Evolutionary conservation across 2,329 filamentous ascomycete genomes (phyloP).

Genomic region (Zymoseptoria pseudotritici): DNA sequence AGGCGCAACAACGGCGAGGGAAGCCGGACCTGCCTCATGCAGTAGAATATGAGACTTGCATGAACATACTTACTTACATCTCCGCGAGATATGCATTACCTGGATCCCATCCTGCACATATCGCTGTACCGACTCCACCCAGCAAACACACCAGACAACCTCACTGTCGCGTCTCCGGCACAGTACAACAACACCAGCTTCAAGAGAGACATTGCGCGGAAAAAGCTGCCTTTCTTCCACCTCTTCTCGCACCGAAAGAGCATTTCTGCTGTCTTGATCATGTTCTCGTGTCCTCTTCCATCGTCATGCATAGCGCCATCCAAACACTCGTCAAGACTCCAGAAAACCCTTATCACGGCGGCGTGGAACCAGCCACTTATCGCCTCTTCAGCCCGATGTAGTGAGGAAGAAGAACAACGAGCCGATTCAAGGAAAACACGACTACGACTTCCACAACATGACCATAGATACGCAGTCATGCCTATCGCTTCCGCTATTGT

Average conservation of each 20-base stretch:
- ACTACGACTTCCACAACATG: too few species aligned
- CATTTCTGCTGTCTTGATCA: not conserved
- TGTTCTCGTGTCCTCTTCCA: not conserved
- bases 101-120: not conserved
- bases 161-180: not conserved
- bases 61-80: not conserved
- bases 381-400: not conserved
- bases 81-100: not conserved
- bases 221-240: too few species aligned
- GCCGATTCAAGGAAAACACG: too few species aligned
- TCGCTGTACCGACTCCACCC: not conserved
- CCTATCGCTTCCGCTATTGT: not conserved
- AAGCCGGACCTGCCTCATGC: not conserved
- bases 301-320: not conserved
- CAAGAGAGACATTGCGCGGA: too few species aligned
- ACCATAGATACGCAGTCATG: not conserved
- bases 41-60: not conserved
- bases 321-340: not conserved
- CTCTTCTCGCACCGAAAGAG: not conserved
- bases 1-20: not conserved
- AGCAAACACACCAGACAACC: not conserved
- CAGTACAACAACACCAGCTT: not conserved
- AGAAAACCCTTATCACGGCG: not conserved
- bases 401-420: not conserved
- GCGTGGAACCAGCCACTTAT: not conserved